Evolutionary conservation across 768 basidiomycete species (phyloP).

Genomic region (Pholiota molesta): DNA sequence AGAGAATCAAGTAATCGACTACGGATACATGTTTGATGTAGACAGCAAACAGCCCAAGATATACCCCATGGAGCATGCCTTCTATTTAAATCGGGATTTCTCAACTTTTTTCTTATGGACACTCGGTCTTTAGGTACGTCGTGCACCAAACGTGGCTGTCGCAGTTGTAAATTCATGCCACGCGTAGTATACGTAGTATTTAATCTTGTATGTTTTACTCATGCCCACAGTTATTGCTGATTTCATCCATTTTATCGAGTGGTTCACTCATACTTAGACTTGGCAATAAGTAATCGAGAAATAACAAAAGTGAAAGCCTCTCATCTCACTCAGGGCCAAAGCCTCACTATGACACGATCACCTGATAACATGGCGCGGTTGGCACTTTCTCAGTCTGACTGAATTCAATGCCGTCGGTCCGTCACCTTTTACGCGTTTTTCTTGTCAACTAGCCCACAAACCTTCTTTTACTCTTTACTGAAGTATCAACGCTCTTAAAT

Average conservation of each 20-base stretch:
- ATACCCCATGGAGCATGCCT: not conserved
- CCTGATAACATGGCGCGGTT: not conserved
- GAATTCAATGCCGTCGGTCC: too few species aligned
- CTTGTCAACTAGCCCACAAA: not conserved
- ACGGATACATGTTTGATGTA: not conserved
- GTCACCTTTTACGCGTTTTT: not conserved
- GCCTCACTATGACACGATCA: not conserved
- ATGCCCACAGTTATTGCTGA: too few species aligned
- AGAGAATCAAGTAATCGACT: constrained; percentile 52
- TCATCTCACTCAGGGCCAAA: too few species aligned
- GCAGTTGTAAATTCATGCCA: not conserved
- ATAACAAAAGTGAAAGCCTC: too few species aligned
- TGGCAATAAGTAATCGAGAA: too few species aligned
- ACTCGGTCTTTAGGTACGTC: not conserved
- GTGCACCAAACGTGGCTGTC: not conserved
- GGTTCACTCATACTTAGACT: too few species aligned
- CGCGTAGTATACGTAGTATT: not conserved
- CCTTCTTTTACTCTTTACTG: not conserved
- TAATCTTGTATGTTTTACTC: not conserved
- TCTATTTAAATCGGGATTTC: not conserved
- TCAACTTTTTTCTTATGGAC: not conserved
- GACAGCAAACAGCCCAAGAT: not conserved
- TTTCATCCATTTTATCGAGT: too few species aligned
- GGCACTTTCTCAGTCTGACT: too few species aligned
- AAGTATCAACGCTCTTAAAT: constrained; percentile 12